These are phyloP conservation scores for Coemansia sp. DNA, from an alignment of 192 early-diverging fungal genomes.

Conservation along the genomic window DNA sequence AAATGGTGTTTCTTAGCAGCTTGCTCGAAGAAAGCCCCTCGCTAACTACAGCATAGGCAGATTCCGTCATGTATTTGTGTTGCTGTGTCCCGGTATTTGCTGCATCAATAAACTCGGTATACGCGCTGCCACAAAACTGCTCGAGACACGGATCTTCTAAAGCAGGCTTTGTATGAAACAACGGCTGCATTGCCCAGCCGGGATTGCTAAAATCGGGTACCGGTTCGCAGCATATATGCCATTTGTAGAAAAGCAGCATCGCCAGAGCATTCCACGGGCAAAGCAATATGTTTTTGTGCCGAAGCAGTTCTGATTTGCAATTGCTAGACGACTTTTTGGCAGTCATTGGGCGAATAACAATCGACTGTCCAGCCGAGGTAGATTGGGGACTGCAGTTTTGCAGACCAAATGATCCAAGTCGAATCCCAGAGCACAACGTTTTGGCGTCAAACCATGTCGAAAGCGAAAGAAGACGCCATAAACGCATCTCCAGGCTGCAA, in stretches of 20 bases:
- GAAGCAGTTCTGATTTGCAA: constrained; percentile 25
- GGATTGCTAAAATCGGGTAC: constrained; percentile 37
- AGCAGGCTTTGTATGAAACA: constrained; percentile 26
- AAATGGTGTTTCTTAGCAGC: constrained; percentile 9
- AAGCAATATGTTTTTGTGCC: constrained; percentile 21
- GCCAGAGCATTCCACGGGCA: constrained; percentile 54
- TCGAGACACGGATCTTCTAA: constrained; percentile 17
- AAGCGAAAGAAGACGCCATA: constrained; percentile 35
- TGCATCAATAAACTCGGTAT: constrained; percentile 24
- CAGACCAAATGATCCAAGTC: constrained; percentile 40
- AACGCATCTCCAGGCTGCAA: constrained; percentile 46
- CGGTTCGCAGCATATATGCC: constrained; percentile 43
- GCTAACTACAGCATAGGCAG: constrained; percentile 5
- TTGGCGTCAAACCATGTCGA: constrained; percentile 41
- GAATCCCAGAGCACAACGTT: constrained; percentile 19
- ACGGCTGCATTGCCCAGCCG: constrained; percentile 28
- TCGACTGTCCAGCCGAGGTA: neutral
- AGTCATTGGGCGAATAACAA: constrained; percentile 9
- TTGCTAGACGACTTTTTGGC: neutral
- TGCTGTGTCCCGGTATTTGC: constrained; percentile 6
- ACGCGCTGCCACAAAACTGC: constrained; percentile 23
- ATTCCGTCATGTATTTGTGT: constrained; percentile 22
- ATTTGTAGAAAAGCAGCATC: constrained; percentile 41
- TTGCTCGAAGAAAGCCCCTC: neutral
- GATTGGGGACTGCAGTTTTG: constrained; percentile 1